Percentiles rank a stretch among this genome's conserved stretches.
Evolutionary conservation across 2,329 filamentous ascomycete genomes (phyloP).

Genomic region (Phaeosphaeriaceae sp.): DNA sequence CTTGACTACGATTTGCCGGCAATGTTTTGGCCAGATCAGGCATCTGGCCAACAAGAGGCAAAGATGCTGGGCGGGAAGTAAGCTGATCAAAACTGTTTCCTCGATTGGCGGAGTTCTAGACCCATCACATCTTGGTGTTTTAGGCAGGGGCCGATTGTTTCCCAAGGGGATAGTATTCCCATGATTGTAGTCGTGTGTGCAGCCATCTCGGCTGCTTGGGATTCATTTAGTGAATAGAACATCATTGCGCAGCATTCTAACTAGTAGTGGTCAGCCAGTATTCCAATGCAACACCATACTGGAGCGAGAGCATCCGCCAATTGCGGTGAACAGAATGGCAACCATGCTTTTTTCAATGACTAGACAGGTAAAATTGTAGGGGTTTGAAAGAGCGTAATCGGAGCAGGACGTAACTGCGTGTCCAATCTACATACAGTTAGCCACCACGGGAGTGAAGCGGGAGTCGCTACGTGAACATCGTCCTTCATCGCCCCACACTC

Average conservation of each 20-base stretch:
- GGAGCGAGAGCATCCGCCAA: no score
- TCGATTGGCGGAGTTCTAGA: not conserved
- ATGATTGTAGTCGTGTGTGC: not conserved
- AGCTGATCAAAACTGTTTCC: not conserved
- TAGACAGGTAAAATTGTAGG: constrained; percentile 1
- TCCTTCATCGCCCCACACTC: constrained; percentile 3
- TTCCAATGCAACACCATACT: no score
- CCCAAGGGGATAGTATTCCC: not conserved
- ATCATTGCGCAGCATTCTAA: not conserved
- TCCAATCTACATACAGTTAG: constrained; percentile 7
- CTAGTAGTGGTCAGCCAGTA: no score
- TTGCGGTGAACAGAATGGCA: no score
- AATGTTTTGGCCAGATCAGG: not conserved
- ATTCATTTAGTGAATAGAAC: not conserved
- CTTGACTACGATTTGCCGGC: not conserved
- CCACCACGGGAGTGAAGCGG: constrained; percentile 8
- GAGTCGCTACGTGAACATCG: constrained; percentile 1
- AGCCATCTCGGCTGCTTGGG: not conserved
- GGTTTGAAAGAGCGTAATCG: constrained; percentile 21
- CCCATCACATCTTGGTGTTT: no score
- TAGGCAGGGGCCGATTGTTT: no score
- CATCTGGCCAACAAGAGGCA: not conserved
- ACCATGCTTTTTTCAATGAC: no score
- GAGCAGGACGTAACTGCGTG: constrained; percentile 6
- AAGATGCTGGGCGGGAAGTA: not conserved